Conservation (phyloP, 345 rosid species). For the Noccaea bulbosa region DNA sequence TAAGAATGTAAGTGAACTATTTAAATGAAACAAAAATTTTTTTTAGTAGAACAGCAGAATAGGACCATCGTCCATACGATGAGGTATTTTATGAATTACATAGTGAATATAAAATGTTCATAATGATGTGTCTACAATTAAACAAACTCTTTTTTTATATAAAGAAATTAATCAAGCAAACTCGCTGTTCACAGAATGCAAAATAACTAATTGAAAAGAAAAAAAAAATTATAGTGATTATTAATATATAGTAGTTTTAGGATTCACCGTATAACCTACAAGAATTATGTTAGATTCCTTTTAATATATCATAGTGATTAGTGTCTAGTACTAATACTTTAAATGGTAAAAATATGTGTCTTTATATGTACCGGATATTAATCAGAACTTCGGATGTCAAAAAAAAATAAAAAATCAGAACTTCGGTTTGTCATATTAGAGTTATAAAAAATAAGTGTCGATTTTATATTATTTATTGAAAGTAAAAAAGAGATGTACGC, state of each 20-base stretch:
- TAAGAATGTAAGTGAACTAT: background rate
- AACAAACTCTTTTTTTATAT: background rate
- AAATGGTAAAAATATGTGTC: background rate
- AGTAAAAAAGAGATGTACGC: slow-evolving; percentile 25
- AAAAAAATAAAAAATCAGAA: too few species aligned
- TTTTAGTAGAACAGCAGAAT: background rate
- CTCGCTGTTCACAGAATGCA: background rate
- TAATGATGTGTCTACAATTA: background rate
- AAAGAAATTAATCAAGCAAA: background rate
- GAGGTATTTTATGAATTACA: background rate
- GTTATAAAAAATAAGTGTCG: background rate
- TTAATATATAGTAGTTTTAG: background rate
- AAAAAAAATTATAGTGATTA: background rate
- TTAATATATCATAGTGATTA: background rate
- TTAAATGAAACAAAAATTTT: background rate
- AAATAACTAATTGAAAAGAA: background rate
- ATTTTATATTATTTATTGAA: background rate
- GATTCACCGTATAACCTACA: background rate
- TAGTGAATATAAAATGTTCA: background rate
- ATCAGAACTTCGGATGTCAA: background rate
- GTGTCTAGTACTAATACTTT: background rate
- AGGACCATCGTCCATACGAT: background rate
- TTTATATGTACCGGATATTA: background rate
- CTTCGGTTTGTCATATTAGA: background rate
- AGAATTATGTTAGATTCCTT: background rate